Evolutionary conservation across 495 filamentous ascomycete species (phyloP).

Genomic region (Podospora fimiseda): DNA sequence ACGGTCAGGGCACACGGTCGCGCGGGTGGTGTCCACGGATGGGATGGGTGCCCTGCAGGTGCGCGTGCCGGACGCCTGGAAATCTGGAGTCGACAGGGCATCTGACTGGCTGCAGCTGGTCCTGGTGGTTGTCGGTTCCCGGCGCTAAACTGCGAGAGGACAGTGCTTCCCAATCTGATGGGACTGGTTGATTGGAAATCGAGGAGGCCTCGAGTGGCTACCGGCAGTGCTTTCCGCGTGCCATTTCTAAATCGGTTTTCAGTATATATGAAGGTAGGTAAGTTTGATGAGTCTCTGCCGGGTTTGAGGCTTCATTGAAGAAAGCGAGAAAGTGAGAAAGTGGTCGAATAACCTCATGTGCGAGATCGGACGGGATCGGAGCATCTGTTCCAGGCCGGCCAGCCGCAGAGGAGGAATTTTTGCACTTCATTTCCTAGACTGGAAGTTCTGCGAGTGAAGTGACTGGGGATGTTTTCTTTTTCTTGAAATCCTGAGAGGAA

Average conservation of each 20-base stretch:
- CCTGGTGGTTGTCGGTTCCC: constrained; percentile 14
- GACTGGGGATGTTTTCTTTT: background rate
- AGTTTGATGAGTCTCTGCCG: background rate
- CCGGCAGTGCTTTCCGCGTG: background rate
- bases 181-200: constrained; percentile 5
- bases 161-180: constrained; percentile 16
- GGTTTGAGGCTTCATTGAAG: background rate
- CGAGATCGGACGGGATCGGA: too few relatives aligned
- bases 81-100: constrained; percentile 1
- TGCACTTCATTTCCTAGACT: background rate
- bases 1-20: background rate
- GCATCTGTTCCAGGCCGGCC: background rate
- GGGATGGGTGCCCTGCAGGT: background rate
- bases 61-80: constrained; percentile 10
- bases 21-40: background rate
- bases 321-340: background rate
- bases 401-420: background rate
- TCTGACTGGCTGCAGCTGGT: constrained; percentile 8
- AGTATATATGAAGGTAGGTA: too few relatives aligned
- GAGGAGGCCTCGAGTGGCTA: background rate
- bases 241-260: background rate
- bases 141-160: constrained; percentile 10
- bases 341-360: too few relatives aligned
- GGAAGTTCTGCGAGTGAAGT: too few relatives aligned
- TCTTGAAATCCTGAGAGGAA: too few relatives aligned